Base-by-base conservation (phyloP, 1,284 basidiomycete genomes). In the Fistulinella cinereoalba region DNA sequence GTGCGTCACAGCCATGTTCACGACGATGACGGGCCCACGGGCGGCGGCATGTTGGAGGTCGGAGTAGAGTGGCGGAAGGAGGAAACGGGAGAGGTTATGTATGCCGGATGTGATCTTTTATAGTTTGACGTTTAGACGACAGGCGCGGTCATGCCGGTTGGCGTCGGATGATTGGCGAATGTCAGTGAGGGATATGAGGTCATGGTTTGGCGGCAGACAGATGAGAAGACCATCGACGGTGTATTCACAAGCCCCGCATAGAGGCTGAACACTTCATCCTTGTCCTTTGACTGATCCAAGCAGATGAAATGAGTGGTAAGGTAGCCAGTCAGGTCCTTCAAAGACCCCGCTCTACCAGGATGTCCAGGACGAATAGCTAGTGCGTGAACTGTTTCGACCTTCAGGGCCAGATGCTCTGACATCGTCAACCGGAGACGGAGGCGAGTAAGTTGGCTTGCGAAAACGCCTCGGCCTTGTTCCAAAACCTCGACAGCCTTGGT, bases 31-130 rank as follows among this genome's bases (percentile, higher is more conserved):
- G n/a, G 37, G 24, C 3, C 37, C 37, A 16, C 24, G n/a, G 11
- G 19, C 15, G 24, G 37, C 24, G 2, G 24, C 37, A n/a, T 38
- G 24, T 3, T 24, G 37, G 18, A 38, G 23, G n/a, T 38, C 37
- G 9, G 37, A n/a, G 23, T 25, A 27, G 23, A 16, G 23, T 12
- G 25, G 8, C n/a, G 37, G 39, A n/a, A 34, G 42, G 19, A 44
- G 43, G 28, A 62, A 62, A 7, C 49, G 38, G 11, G 46, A 46
- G 39, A 58, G 56, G 4, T 47, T 57, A 9, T 33, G 39, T 16
- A 38, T 25, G 13, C 18, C 12, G 9, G 16, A 9, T 16, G 18
- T 16, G 37, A 18, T 8, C 16, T 38, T 16, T 38, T 38, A 24
- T 12, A 38, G 8, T 10, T 38, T 22, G 11, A 25, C 23, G 23